Evolutionary conservation across 2,329 filamentous ascomycete species (phyloP), one percentile per base, ranked within the genome.

Genomic region (Penicillium sp.): DNA sequence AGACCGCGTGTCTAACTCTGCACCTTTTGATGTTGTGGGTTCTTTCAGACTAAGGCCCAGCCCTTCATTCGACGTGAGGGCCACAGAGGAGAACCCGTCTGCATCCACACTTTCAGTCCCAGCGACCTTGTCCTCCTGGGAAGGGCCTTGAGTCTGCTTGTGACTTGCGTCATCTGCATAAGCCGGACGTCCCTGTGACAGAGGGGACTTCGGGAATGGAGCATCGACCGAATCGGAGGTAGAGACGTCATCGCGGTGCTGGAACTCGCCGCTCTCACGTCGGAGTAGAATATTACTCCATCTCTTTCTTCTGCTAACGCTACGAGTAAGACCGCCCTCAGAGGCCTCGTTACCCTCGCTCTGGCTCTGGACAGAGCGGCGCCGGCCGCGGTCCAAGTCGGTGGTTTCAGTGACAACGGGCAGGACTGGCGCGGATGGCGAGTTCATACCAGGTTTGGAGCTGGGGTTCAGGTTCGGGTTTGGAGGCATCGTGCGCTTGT

Each of bases 261-360:
- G 57, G 30, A 66, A 63, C 32, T 73, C 70, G 27, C 65, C 61
- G 23, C 70, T 71, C 10, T 73, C 70, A 8, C 69, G 66, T 39
- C 64, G 65, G 18, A 70, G 60, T 16, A 74, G 52, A 10, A 73
- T 65, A 54, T 70, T 74, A 47, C 72, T 74, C 69, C 68, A 73
- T 57, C 70, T 61, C 60, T 74, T 73, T 47, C 68, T 65, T 46
- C 68, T 62, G 43, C 70, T 73, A 18, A 60, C 58, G 44, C 69
- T 72, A 30, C 70, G 69, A 6, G 65, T 64, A 6, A 71, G 56
- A 34, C 61, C 63, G 1, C 16, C 38, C 6, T 49, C 44, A n/a
- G 51, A 4, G 18, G 14, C 46, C 9, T 57, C 55, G 4, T 59
- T 59, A 23, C 67, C 67, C 52, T 72, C 69, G 36, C 65, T 71